A percentile compares a stretch with the other conserved stretches of the same genome.
These are phyloP conservation scores for Phalaenopsis equestris DNA, from an alignment of 106 monocot genomes.

Conservation along the genomic window DNA sequence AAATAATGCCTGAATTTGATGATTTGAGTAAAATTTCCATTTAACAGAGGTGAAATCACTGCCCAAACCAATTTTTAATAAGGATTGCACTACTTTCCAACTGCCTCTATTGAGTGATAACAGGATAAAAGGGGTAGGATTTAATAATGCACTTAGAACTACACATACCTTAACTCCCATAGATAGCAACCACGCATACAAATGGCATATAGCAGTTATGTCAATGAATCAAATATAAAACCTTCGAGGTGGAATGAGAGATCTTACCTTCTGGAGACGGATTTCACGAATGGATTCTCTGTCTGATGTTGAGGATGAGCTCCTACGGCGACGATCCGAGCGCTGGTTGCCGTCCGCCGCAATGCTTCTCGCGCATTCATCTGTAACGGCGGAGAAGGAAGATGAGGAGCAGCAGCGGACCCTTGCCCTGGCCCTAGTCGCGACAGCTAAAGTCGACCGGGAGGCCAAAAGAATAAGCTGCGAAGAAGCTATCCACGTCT, in stretches of 20 bases:
- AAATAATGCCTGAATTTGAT: too few relatives aligned
- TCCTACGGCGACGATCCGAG: conserved; percentile 32
- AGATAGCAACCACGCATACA: too few relatives aligned
- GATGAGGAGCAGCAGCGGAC: conserved; percentile 40
- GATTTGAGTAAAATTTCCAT: too few relatives aligned
- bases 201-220: neutral
- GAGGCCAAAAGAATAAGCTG: conserved; percentile 20
- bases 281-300: conserved; percentile 59
- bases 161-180: neutral
- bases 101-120: too few relatives aligned
- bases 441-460: conserved; percentile 8
- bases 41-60: too few relatives aligned
- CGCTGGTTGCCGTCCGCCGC: neutral
- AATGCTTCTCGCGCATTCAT: neutral
- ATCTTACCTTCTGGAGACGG: conserved; percentile 61
- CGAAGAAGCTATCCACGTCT: conserved; percentile 29
- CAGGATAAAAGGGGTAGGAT: neutral
- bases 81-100: too few relatives aligned
- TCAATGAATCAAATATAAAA: neutral
- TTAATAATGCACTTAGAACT: neutral
- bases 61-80: too few relatives aligned
- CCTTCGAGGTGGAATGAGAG: neutral
- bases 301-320: conserved; percentile 53
- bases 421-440: neutral
- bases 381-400: conserved; percentile 16